Evolutionary conservation across 805 yeast genomes (phyloP), one percentile per base, ranked within the genome.

Genomic region (Starmerella vitae): DNA sequence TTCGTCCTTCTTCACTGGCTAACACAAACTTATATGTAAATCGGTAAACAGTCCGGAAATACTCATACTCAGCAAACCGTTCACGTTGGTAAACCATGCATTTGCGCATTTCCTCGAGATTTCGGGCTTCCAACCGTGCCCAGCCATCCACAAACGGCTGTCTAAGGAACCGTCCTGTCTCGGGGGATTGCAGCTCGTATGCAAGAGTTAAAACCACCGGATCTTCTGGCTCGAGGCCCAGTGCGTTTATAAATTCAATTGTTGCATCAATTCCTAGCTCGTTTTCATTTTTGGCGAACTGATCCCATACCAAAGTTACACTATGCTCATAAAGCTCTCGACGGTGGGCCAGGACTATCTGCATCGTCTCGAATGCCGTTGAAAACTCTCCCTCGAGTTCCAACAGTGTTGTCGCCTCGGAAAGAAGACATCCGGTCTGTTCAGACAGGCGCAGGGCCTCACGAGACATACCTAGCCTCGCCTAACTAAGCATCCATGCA

Each of bases 181-280:
- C 61, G 1, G 84, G 80, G 1, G 83, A 70, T 29, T 72, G 70
- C 34, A 88, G 61, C 36, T 78, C 67, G 50, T 73, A 76, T 0
- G 91, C 83, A 9, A 88, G 56, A 1, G 80, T 74, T 32, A 88
- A 63, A 3, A 83, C 77, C 5, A 65, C 69, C 7, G 73, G 65
- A 53, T 86, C 85, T 48, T 88, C 97, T 1, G 85, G 78, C 12
- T 73, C 73, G 28, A 78, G 65, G 0, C 71, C 75, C 34, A 88
- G 59, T 13, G 78, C 94, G 13, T 65, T 66, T 18, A 88, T 61
- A 50, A 76, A 82, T 29, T 54, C 48, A 8, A 86, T 56, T 0
- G 95, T 78, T 0, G 94, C 95, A 42, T 83, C 91, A 8, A 81
- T 65, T 20, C 76, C 88, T 28, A 85, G 81, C 10, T 61, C 56